phyloP scores from a whole-genome alignment of 2,329 filamentous ascomycete species.

The Paraphoma sp. region DNA sequence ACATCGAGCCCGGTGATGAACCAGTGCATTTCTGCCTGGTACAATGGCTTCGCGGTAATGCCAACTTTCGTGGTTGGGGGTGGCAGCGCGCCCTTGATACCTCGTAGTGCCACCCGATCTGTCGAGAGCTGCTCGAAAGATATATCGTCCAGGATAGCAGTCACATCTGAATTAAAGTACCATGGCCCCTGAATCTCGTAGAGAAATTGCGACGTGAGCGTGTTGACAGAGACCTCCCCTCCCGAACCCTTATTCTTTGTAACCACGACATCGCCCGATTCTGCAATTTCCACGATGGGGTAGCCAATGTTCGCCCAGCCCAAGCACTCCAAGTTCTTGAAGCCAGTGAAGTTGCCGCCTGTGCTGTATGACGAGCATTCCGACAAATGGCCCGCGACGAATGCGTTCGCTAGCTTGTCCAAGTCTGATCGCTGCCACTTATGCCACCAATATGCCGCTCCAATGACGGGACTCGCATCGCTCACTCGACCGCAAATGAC shows the following conservation, averaged over 20 bases:
- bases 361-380: conserved; percentile 54
- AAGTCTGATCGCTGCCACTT: conserved; percentile 49
- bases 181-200: conserved; percentile 53
- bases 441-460: conserved; percentile 55
- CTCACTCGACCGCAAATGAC: conserved; percentile 54
- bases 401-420: conserved; percentile 51
- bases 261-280: conserved; percentile 31
- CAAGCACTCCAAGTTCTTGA: conserved; percentile 45
- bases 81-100: conserved; percentile 47
- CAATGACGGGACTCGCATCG: conserved; percentile 54
- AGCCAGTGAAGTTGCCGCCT: conserved; percentile 54
- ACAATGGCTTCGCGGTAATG: conserved; percentile 54
- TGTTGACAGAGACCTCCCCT: conserved; percentile 55
- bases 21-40: conserved; percentile 55
- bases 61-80: conserved; percentile 51
- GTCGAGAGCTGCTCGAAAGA: conserved; percentile 59
- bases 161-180: conserved; percentile 66
- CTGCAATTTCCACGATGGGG: conserved; percentile 39
- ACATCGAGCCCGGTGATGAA: conserved; percentile 55
- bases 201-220: conserved; percentile 60
- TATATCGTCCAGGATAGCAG: conserved; percentile 58
- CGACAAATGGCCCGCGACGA: conserved; percentile 54
- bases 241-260: conserved; percentile 41
- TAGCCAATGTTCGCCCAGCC: conserved; percentile 44
- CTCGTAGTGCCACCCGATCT: conserved; percentile 58